Evolutionary conservation across 176 grass and related monocot genomes (phyloP), one percentile per base, ranked within the genome.

Genomic region (Cenchrus fungigraminus): DNA sequence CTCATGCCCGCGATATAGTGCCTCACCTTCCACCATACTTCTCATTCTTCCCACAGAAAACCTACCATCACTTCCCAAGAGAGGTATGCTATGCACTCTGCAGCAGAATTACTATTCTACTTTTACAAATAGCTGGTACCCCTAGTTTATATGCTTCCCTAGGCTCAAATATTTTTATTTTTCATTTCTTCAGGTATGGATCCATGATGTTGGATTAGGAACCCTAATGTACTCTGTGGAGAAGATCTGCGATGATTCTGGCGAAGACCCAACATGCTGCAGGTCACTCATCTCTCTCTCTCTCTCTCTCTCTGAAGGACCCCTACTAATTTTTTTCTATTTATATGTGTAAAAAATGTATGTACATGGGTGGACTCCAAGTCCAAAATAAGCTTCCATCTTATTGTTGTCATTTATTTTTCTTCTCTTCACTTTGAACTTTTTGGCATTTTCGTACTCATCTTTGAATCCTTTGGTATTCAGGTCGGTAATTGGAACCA

Each of bases 21-120:
- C 91, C 94, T 58, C 97, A 99, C 60, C 83, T 99, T 50, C 97
- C 97, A 61, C 97, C 97, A 14, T 96, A 94, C 64, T 99, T 92
- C 68, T 43, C 84, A 29, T 88, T 89, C 87, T 99, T 99, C 44
- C 89, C 91, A 0, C 78, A 94, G 57, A 99, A 94, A 77, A 96
- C 97, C 32, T 99, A 97, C 72, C 97, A 99, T 82, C 97, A 97
- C 84, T 97, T 99, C 71, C 86, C 97, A 69, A 87, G 82, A 80
- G 97, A 99, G 94, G 97, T 96, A 92, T 22, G 68, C 42, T 65
- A 20, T 58, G 66, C 68, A 75, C 47, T 15, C 60, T 73, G 12
- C n/a, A 47, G 6, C 28, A 50, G 3, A 5, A 68, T n/a, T 40
- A 51, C 22, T 55, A 14, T 4, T 17, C 63, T 40, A 55, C 72